Evolutionary conservation across 108 stramenopile genomes (phyloP), one percentile per base, ranked within the genome.

Genomic region (Nitzschia sp.): DNA sequence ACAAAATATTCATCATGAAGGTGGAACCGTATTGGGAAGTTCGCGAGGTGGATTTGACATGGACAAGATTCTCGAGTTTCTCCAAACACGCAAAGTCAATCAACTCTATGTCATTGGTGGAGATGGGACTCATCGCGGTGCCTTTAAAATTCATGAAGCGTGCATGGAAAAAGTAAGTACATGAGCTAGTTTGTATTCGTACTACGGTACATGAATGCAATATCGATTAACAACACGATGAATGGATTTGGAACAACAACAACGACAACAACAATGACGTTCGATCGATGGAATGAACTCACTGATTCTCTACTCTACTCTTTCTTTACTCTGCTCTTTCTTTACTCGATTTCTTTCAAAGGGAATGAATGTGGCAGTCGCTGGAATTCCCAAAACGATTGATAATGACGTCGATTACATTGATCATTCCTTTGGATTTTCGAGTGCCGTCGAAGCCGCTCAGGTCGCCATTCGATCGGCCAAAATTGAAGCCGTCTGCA

Each of bases 71-170:
- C 22, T 94, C 6, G 77, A 89, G 15, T 89, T 89, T 62, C 48
- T 93, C 54, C 52, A 78, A 45, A 60, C 76, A 5, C 71, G 84
- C 50, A 80, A 83, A 27, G 84, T 98, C 54, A 82, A 80, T 53
- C 95, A 96, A 60, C 77, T 99, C 11, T 99, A 88, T 77, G 92
- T 99, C 26, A 96, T 99, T 77, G 98, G 98, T 32, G 98, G 98
- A 9, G 98, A 99, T 79, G 98, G 98, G 28, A 99, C 98, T 27
- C 97, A 98, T 79, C 85, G 98, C 9, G 98, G 97, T 25, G 97
- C 97, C 28, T 87, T 89, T 63, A 71, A 77, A 33, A 92, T 94
- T 41, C 89, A 93, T 53, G 97, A 93, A 76, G 93, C 81, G 13
- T 95, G 93, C 62, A 92, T 95, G 90, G 88, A 78, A 56, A 69